Evolutionary conservation across 768 basidiomycete genomes (phyloP), one percentile per base, ranked within the genome.

Genomic region (Suillus subaureus): DNA sequence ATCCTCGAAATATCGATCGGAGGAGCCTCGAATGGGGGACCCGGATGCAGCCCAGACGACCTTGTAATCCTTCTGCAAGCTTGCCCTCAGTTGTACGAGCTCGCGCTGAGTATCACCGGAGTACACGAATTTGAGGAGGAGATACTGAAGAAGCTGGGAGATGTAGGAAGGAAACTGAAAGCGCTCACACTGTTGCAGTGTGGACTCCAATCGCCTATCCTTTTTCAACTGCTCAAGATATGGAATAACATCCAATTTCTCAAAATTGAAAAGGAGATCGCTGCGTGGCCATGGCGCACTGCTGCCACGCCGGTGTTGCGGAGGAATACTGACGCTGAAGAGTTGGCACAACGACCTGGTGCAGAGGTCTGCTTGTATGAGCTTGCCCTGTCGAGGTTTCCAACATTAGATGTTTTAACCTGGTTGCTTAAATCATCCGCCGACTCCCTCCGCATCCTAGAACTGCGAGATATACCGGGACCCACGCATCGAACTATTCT

Each of bases 201-300:
- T 62, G 79, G 81, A 52, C 71, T 80, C 1, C 81, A 82, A 69
- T 82, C 82, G 7, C 80, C 81, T 18, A 71, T 83, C 26, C 67
- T 83, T 6, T 84, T 80, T 61, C 78, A 83, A 60, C 71, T 84
- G 0, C 70, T 84, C 23, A 68, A 67, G 0, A 73, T 81, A 45
- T 80, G 81, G 73, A 77, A 79, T 0, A 70, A 66, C 23, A 66
- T 83, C 63, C 72, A 69, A 26, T 81, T 80, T 68, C 74, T 84
- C 63, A 75, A 75, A 45, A 60, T 84, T 28, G 79, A 77, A 6
- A 68, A 74, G 6, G 81, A 82, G 64, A 73, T 82, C 47, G 77
- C 70, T 18, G 77, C 76, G 1, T 70, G 71, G 16, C 80, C 80
- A 3, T 79, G 79, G 54, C 67, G 72, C 1, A 47, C 61, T 12